Percentiles rank a stretch among this genome's conserved stretches.
Conservation (phyloP, 768 basidiomycete genomes). For the Xerocomellus intermedius region DNA sequence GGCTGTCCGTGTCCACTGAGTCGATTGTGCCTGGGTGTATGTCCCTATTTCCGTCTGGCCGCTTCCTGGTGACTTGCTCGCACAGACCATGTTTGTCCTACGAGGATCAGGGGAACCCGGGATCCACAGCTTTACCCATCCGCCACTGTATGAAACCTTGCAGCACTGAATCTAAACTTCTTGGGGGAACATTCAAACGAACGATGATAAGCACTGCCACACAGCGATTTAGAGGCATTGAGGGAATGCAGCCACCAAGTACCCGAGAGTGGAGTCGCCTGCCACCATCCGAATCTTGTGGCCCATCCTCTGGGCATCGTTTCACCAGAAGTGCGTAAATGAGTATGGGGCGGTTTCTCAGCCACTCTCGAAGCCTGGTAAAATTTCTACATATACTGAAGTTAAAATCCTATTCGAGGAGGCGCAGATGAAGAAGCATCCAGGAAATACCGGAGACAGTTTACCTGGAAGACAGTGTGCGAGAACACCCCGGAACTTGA, state of each 20-base stretch:
- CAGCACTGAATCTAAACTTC: not conserved
- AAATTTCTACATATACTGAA: too few relatives aligned
- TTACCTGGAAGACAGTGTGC: not conserved
- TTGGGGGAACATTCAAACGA: not conserved
- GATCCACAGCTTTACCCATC: not conserved
- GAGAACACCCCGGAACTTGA: not conserved
- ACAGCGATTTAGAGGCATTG: too few relatives aligned
- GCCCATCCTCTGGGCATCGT: not conserved
- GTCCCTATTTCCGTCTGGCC: too few relatives aligned
- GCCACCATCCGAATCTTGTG: not conserved
- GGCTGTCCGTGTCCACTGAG: not conserved
- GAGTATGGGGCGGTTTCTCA: not conserved
- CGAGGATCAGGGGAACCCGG: not conserved
- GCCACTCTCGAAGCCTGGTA: too few relatives aligned
- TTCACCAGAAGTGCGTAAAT: not conserved
- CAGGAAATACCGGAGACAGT: not conserved
- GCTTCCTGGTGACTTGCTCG: not conserved
- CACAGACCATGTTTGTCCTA: not conserved
- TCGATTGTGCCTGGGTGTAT: slow-evolving; percentile 1
- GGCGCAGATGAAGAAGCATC: not conserved
- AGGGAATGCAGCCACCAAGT: not conserved
- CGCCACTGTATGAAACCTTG: not conserved
- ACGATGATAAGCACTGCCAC: not conserved
- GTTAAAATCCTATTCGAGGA: too few relatives aligned
- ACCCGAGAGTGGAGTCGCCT: too few relatives aligned